A percentile compares a stretch with the other conserved stretches of the same genome.
Conservation (phyloP, 2,329 filamentous ascomycete species). For the Alternaria incomplexa region DNA sequence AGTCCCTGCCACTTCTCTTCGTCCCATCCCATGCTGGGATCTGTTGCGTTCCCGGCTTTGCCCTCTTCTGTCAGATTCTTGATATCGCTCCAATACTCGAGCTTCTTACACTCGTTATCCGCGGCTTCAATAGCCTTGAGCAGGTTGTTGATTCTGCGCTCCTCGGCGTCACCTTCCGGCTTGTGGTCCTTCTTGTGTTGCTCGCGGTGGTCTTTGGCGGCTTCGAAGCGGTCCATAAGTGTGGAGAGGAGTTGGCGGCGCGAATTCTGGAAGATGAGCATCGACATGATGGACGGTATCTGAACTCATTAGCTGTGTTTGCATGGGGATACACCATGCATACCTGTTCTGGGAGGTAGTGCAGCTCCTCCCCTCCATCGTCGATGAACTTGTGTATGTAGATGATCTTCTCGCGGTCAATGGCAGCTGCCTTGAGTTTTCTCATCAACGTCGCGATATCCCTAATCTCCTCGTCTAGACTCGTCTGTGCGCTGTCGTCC, state of each 20-base stretch:
- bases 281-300: conserved; percentile 57
- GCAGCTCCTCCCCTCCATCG: conserved; percentile 73
- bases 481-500: conserved; percentile 39
- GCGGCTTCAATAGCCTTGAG: conserved; percentile 75
- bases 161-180: conserved; percentile 54
- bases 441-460: conserved; percentile 73
- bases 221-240: conserved; percentile 65
- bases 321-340: conserved; percentile 1
- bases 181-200: conserved; percentile 51
- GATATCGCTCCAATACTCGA: conserved; percentile 87
- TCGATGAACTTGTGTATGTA: conserved; percentile 82
- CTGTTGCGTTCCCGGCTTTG: conserved; percentile 40
- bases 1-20: conserved; percentile 47
- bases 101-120: conserved; percentile 76
- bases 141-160: conserved; percentile 69
- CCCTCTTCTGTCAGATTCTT: conserved; percentile 52
- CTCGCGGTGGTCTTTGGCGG: conserved; percentile 58
- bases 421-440: conserved; percentile 70
- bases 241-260: conserved; percentile 75
- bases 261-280: conserved; percentile 89
- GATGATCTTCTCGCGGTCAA: conserved; percentile 92
- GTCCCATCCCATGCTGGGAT: conserved; percentile 44
- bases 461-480: conserved; percentile 60
- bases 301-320: conserved; percentile 22
- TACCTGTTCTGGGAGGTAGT: conserved; percentile 71